Base-by-base conservation (phyloP, 2,329 filamentous ascomycete genomes). In the Trichophyton equinum region DNA sequence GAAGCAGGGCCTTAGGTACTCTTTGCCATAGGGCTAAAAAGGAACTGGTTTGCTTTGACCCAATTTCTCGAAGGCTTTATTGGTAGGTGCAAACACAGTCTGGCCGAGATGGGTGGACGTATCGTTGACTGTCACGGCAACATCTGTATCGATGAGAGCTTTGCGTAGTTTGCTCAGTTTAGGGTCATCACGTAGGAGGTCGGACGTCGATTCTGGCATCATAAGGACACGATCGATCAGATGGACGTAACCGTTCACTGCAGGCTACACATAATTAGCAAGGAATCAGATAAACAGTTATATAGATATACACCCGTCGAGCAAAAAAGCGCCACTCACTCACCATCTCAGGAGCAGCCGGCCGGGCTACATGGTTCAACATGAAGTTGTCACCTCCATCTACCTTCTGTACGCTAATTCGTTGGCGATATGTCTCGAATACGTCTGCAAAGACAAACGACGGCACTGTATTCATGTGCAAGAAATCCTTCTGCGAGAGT, bases 91-190 rank as follows among this genome's bases (percentile, higher is more conserved):
- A 55, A 55, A 55, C 20, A 55, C 20, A 6, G 49, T 55, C 18
- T 55, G 49, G 6, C 49, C 49, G n/a, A 55, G 20, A 55, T 55
- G 49, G 20, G 4, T 55, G 49, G 49, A 55, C 4, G 49, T 55
- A n/a, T 55, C 49, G 8, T 55, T 55, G 49, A 55, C 49, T 15
- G 30, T 55, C 49, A 55, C 18, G 13, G 49, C 49, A n/a, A 55
- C 49, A 4, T 55, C 49, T 22, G 49, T 55, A n/a, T 55, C 25
- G 49, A 55, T 55, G 49, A 55, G 49, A 55, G 49, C 49, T 55
- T 20, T 27, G 18, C 18, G 49, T 18, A 55, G 49, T 18, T 27
- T 55, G 5, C 49, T 55, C 49, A 55, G 8, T 6, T 55, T 7
- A 15, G 49, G 49, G n/a, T 55, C 49, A 20, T 27, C 49, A 7